Evolutionary conservation across 2,329 filamentous ascomycete genomes (phyloP).

Genomic region (Diaporthe eres): DNA sequence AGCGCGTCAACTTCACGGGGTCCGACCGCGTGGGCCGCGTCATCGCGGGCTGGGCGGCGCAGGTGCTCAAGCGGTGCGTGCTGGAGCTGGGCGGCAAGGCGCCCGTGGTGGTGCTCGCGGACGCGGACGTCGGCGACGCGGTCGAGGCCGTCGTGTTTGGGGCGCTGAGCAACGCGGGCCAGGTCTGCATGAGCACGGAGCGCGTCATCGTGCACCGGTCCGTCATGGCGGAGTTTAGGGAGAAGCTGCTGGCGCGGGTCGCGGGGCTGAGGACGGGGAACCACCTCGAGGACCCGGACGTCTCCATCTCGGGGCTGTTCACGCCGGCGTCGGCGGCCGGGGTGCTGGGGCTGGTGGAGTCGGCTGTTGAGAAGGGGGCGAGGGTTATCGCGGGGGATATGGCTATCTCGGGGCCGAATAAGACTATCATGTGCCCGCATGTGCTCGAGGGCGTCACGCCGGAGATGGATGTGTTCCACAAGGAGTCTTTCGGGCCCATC

Average conservation of each 20-base stretch:
- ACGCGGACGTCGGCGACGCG: slow-evolving; percentile 75
- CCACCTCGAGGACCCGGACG: slow-evolving; percentile 45
- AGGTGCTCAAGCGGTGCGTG: slow-evolving; percentile 76
- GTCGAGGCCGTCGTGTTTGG: slow-evolving; percentile 71
- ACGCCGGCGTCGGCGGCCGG: slow-evolving; percentile 44
- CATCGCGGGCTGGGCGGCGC: slow-evolving; percentile 73
- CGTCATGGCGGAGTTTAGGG: slow-evolving; percentile 66
- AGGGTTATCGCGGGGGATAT: slow-evolving; percentile 67
- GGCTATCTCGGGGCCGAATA: slow-evolving; percentile 51
- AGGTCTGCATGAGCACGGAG: slow-evolving; percentile 80
- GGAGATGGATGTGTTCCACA: slow-evolving; percentile 76
- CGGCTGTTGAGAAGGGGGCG: slow-evolving; percentile 71
- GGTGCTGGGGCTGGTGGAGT: slow-evolving; percentile 58
- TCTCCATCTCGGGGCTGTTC: slow-evolving; percentile 48
- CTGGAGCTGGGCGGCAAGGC: slow-evolving; percentile 81
- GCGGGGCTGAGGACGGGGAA: slow-evolving; percentile 47
- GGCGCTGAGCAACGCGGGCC: slow-evolving; percentile 73
- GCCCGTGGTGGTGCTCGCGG: slow-evolving; percentile 75
- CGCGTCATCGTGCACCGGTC: slow-evolving; percentile 74
- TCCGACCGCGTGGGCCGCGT: slow-evolving; percentile 75
- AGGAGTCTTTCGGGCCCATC: slow-evolving; percentile 77
- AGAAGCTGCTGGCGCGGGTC: slow-evolving; percentile 49
- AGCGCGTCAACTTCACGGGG: slow-evolving; percentile 81
- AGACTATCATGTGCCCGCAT: slow-evolving; percentile 67
- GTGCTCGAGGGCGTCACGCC: slow-evolving; percentile 73